phyloP scores from a whole-genome alignment of 371 early-diverging fungal species.

The Lichtheimia corymbifera region DNA sequence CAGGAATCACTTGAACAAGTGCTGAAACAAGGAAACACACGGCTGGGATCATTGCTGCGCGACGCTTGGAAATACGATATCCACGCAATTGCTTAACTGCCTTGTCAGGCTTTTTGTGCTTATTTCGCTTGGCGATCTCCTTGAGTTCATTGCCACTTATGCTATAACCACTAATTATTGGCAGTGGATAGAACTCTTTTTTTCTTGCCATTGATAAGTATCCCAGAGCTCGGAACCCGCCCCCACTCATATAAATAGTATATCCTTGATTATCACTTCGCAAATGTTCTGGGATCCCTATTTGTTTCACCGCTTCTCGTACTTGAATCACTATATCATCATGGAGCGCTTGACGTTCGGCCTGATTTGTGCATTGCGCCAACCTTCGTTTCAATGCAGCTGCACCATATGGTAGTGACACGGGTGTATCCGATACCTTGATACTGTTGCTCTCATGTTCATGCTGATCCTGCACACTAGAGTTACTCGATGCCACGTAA shows the following conservation, averaged over 20 bases:
- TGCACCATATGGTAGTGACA: constrained; percentile 65
- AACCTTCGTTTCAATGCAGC: constrained; percentile 53
- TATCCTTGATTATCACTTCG: constrained; percentile 19
- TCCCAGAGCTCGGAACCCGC: constrained; percentile 62
- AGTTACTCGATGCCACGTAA: constrained; percentile 37
- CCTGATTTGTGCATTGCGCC: constrained; percentile 27
- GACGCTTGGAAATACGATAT: constrained; percentile 61
- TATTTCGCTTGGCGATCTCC: constrained; percentile 34
- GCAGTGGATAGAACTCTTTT: constrained; percentile 52
- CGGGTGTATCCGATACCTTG: constrained; percentile 45
- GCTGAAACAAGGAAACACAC: constrained; percentile 59
- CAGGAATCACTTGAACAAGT: constrained; percentile 48
- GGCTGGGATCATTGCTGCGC: constrained; percentile 64
- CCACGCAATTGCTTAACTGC: constrained; percentile 37
- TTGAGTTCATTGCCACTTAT: constrained; percentile 43
- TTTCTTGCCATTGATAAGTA: constrained; percentile 53
- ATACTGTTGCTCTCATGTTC: constrained; percentile 23
- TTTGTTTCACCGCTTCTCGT: constrained; percentile 23
- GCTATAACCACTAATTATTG: constrained; percentile 62
- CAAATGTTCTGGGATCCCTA: constrained; percentile 37
- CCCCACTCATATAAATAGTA: constrained; percentile 60
- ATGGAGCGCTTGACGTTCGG: constrained; percentile 37
- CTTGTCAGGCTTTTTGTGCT: constrained; percentile 28
- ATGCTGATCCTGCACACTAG: neutral
- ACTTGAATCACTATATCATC: constrained; percentile 37